Conservation (phyloP, 2,329 filamentous ascomycete species). For the Beauveria sp. region DNA sequence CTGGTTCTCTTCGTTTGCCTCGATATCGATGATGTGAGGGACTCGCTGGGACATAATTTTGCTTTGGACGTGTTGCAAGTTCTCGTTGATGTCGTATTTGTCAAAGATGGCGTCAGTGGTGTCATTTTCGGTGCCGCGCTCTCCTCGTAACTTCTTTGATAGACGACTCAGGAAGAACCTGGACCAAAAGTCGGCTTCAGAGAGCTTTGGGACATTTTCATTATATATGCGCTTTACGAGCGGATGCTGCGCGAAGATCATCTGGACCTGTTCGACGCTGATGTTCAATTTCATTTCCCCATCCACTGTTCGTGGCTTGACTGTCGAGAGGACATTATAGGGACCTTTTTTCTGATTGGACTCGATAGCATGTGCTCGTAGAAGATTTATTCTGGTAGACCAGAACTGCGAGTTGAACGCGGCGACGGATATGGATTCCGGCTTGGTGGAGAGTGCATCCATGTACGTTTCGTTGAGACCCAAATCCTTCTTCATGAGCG, state of each 20-base stretch:
- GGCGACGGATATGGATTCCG: conserved; percentile 69
- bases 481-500: conserved; percentile 73
- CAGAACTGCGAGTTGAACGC: conserved; percentile 92
- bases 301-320: conserved; percentile 59
- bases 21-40: conserved; percentile 84
- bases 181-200: conserved; percentile 81
- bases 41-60: conserved; percentile 58
- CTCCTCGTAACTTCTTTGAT: conserved; percentile 85
- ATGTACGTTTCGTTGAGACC: conserved; percentile 76
- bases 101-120: conserved; percentile 73
- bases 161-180: conserved; percentile 88
- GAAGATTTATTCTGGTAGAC: conserved; percentile 76
- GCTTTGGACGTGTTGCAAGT: conserved; percentile 45
- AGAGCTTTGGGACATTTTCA: conserved; percentile 78
- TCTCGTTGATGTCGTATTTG: conserved; percentile 71
- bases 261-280: conserved; percentile 82
- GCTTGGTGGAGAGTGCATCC: conserved; percentile 75
- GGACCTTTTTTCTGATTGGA: conserved; percentile 76
- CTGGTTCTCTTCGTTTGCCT: conserved; percentile 91
- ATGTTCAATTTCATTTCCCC: conserved; percentile 74
- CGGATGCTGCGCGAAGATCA: conserved; percentile 90
- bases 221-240: conserved; percentile 87
- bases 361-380: conserved; percentile 88
- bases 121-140: conserved; percentile 74
- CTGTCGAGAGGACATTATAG: conserved; percentile 87